Evolutionary conservation across 495 filamentous ascomycete species (phyloP).

Genomic region (Daldinia decipiens): DNA sequence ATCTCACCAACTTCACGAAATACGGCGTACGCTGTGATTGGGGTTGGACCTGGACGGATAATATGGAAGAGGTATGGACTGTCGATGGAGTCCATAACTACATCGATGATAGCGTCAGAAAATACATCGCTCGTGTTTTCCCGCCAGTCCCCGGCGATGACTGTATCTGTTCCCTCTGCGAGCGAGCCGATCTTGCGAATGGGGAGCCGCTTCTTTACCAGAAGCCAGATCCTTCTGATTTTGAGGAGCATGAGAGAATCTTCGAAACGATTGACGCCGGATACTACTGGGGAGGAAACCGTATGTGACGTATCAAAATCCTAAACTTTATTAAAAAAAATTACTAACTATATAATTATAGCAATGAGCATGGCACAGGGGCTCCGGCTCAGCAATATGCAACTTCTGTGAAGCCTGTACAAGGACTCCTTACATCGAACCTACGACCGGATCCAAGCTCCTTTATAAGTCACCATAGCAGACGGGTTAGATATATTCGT

Average conservation of each 20-base stretch:
- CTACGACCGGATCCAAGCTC: not conserved
- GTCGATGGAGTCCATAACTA: not conserved
- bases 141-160: not conserved
- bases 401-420: not conserved
- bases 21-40: not conserved
- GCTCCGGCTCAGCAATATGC: too few relatives aligned
- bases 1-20: not conserved
- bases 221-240: not conserved
- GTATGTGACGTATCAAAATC: not conserved
- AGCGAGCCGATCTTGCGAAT: not conserved
- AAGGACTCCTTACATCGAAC: not conserved
- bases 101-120: not conserved
- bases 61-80: slow-evolving; percentile 1
- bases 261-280: not conserved
- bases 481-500: not conserved
- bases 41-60: not conserved
- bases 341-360: too few relatives aligned
- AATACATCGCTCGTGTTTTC: not conserved
- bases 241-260: not conserved
- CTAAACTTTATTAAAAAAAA: too few relatives aligned
- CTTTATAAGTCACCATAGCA: not conserved
- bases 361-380: too few relatives aligned
- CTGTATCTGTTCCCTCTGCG: not conserved
- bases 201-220: not conserved
- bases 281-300: too few relatives aligned